Base-by-base conservation (phyloP, 139 green algal genomes). In the Nannochloris sp. region DNA sequence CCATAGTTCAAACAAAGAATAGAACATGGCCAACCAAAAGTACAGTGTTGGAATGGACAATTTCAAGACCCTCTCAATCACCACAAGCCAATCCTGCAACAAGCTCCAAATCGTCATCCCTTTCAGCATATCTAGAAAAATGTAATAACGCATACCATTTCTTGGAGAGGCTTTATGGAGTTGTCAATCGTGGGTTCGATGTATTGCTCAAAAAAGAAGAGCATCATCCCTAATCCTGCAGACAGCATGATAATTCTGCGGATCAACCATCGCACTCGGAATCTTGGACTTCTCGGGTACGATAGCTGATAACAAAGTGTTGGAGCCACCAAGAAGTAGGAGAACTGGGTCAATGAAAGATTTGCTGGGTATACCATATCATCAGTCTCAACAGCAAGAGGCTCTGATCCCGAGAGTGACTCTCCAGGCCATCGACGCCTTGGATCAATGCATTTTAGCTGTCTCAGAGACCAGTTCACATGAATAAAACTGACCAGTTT, bases 1-100 rank as follows among this genome's bases (percentile, higher is more conserved):
- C 82, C 78, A 89, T 1, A 91, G 62, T 61, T 96, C 82, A 74
- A 96, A 94, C 23, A 94, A 70, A 26, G 75, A 69, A 69, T 90
- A 90, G 74, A 96, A 95, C 64, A 86, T 84, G 68, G 77, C 72
- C 37, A 97, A 78, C 89, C 90, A 97, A 70, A 84, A 84, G 75
- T 95, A 96, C 17, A 92, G 84, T 14, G 79, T 88, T 55, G 91
- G 91, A 63, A 97, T 71, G 29, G 80, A 81, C 49, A 97, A 80
- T 82, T 95, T 95, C 5, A 96, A 82, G 6, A 96, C 63, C 37
- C 90, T 82, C 79, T 97, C 91, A 17, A 80, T 57, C 49, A 94
- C 72, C 26, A 76, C 77, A 29, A 78, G 62, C 61, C 75, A 82
- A 65, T 89, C 65, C 46, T 53, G 14, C 46, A 62, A 61, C 57